Evolutionary conservation across 331 rosid genomes (phyloP).

Genomic region (Quercus phellos): DNA sequence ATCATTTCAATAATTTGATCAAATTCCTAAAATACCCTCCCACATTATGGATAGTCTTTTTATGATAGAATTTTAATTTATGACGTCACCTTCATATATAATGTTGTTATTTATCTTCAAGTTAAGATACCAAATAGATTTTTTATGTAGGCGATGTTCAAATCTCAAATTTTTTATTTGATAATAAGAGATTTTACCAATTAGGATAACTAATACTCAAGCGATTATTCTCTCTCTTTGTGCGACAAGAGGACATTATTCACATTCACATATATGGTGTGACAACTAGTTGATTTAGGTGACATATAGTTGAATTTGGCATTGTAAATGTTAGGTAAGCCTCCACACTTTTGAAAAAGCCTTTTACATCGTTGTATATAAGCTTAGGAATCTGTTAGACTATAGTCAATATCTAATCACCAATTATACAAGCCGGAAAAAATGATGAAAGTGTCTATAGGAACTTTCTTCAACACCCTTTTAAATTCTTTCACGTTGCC

Average conservation of each 20-base stretch:
- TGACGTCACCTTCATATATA: no score
- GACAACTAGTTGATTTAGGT: slow-evolving; percentile 24
- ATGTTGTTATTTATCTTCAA: no score
- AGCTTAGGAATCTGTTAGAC: slow-evolving; percentile 16
- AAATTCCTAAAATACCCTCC: slow-evolving; percentile 14
- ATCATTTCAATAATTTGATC: neutral
- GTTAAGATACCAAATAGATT: no score
- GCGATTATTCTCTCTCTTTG: neutral
- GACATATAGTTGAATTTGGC: slow-evolving; percentile 32
- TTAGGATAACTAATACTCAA: no score
- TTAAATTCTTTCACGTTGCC: slow-evolving; percentile 14
- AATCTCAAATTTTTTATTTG: no score
- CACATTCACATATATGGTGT: slow-evolving; percentile 7
- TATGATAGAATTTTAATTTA: neutral
- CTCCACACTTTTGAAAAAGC: slow-evolving; percentile 23
- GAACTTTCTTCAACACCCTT: neutral
- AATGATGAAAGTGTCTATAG: neutral
- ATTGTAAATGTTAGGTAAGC: slow-evolving; percentile 46
- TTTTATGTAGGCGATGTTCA: no score
- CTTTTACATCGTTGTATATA: slow-evolving; percentile 2
- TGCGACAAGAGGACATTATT: neutral
- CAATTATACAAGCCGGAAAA: neutral
- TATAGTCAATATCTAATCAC: slow-evolving; percentile 10
- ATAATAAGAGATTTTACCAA: no score
- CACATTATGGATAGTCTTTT: neutral